phyloP scores from a whole-genome alignment of 345 rosid species.

The Brassica incana region DNA sequence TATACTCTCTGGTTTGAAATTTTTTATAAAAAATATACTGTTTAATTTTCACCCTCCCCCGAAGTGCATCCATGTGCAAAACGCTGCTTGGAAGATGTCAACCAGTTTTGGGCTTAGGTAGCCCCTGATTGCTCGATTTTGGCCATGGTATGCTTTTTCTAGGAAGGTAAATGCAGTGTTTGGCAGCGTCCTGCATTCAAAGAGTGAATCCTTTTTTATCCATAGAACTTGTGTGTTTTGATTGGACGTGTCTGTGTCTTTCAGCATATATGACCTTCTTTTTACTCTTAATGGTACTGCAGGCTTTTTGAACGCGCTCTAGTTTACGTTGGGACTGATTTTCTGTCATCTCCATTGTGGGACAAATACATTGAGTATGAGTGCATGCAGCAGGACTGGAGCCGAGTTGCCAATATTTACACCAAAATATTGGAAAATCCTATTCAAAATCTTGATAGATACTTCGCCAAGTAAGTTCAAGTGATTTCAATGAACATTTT shows the following conservation, averaged over 20 bases:
- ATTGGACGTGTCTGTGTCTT: slow-evolving; percentile 38
- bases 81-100: slow-evolving; percentile 89
- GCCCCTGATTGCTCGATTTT: slow-evolving; percentile 10
- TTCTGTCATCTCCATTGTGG: slow-evolving; percentile 80
- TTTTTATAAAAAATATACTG: too few relatives aligned
- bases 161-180: slow-evolving; percentile 4
- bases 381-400: slow-evolving; percentile 85
- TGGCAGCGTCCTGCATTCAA: not conserved
- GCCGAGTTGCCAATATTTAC: slow-evolving; percentile 67
- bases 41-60: slow-evolving; percentile 52
- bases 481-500: not conserved
- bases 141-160: not conserved
- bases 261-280: not conserved
- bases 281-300: slow-evolving; percentile 30
- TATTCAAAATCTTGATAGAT: slow-evolving; percentile 72
- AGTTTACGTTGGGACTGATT: slow-evolving; percentile 87
- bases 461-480: slow-evolving; percentile 41
- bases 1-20: not conserved
- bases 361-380: slow-evolving; percentile 95
- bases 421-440: slow-evolving; percentile 84
- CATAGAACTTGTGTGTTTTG: slow-evolving; percentile 33
- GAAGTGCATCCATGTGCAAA: slow-evolving; percentile 83
- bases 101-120: slow-evolving; percentile 29
- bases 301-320: slow-evolving; percentile 93
- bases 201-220: slow-evolving; percentile 6